Evolutionary conservation across 257 asterid genomes (phyloP), one percentile per base, ranked within the genome.

Genomic region (Leptodermis oblonga): DNA sequence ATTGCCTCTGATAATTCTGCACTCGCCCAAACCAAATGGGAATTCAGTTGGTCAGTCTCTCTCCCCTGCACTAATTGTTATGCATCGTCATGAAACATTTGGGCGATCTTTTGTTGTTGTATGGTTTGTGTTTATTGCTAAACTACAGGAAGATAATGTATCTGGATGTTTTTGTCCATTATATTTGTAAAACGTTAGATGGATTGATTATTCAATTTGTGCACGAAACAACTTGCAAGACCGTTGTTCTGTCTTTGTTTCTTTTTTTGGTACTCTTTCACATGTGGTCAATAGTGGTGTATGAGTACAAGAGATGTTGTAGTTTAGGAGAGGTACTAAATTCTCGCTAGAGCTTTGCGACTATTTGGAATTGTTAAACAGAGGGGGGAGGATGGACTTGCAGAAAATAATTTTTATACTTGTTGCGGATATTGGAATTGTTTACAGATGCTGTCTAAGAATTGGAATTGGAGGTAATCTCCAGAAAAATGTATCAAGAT

Each of bases 31-130:
- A 64, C 28, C 73, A 75, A 80, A 65, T 90, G 88, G 96, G 96
- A 84, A 28, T 90, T 86, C 81, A 80, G 76, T 53, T 88, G 97
- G 96, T 88, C 65, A 67, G 68, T 70, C 43, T 48, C 73, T 41
- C 68, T 65, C 70, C n/a, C 8, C 59, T 17, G 15, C 42, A 12
- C 25, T 12, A 6, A 58, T 30, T 60, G 15, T 28, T 22, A 36
- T 33, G 18, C 3, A 0, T 30, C n/a, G 26, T 39, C 20, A 4
- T 13, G n/a, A 46, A 46, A n/a, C 45, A 15, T 4, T 4, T 66
- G 3, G 26, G 26, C 18, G 4, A 7, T 23, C 17, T 3, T 55
- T 31, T 64, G 26, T 39, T 5, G 5, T 53, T 53, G 1, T 22
- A 23, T 53, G 59, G 11, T 53, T 55, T 15, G 15, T 23, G 33